Evolutionary conservation across 1,284 basidiomycete genomes (phyloP), one percentile per base, ranked within the genome.

Genomic region (Athelia sp.): DNA sequence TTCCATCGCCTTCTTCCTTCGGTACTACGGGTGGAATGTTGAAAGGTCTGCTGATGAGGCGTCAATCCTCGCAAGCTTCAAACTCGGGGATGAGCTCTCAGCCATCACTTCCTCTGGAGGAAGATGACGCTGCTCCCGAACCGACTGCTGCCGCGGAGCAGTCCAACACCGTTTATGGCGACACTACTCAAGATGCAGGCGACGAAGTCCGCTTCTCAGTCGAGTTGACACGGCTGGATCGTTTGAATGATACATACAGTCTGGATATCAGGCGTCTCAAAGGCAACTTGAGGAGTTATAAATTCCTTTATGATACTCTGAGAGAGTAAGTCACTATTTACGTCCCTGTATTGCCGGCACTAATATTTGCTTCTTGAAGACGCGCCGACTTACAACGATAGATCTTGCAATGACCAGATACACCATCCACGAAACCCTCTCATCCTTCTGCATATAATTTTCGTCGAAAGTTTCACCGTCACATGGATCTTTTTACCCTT

Each of bases 141-240:
- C 50, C 58, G 22, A 62, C 60, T 1, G 63, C 64, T 17, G 48
- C 52, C 38, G 62, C 56, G 8, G 82, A 87, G 50, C 78, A 88
- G 1, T 34, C 32, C 9, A 21, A 40, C 15, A 9, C 8, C 9
- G 64, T 88, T 26, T 97, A 94, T 62, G 93, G 93, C 15, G 87
- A 91, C 54, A 58, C 69, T 23, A 67, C 76, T 6, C 80, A 87
- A 56, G 94, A 97, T 62, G 81, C 82, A 22, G 92, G 92, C 36
- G 94, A 95, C 61, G 94, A 97, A 78, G 90, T 97, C 54, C 82
- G 90, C 56, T 97, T 97, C 73, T 90, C 83, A 17, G 86, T 96
- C 50, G 94, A 98, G 73, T 69, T 97, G 54, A 96, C 93, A 44
- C 75, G 87, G 56, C 78, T 97, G 61, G 89, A 91, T 66, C 82